These are phyloP conservation scores for Pholiota conissans DNA, from an alignment of 768 basidiomycete species.

Conservation along the genomic window DNA sequence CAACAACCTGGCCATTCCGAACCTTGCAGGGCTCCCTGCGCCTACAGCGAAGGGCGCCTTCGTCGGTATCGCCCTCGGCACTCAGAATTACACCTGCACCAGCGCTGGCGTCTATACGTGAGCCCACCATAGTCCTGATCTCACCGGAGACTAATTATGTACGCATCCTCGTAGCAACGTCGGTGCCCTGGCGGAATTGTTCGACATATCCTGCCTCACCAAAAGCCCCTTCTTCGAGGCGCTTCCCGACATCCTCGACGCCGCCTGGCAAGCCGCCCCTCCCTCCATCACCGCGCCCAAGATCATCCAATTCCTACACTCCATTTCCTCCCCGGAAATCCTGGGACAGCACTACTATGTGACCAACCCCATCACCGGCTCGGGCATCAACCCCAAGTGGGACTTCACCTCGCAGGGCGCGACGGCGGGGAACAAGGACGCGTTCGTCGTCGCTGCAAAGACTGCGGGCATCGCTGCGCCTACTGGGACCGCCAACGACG, in stretches of 20 bases:
- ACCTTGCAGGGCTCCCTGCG: constrained; percentile 22
- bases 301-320: constrained; percentile 17
- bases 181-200: constrained; percentile 51
- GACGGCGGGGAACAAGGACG: constrained; percentile 34
- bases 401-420: constrained; percentile 46
- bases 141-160: neutral
- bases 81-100: constrained; percentile 57
- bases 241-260: constrained; percentile 25
- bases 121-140: constrained; percentile 15
- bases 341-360: constrained; percentile 58
- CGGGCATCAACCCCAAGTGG: constrained; percentile 44
- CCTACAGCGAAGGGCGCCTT: constrained; percentile 33
- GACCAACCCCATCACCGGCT: constrained; percentile 39
- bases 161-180: constrained; percentile 33
- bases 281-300: constrained; percentile 13
- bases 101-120: constrained; percentile 46
- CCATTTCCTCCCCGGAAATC: constrained; percentile 16
- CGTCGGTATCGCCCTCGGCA: constrained; percentile 48
- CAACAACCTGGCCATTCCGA: constrained; percentile 18
- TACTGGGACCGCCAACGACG: constrained; percentile 31
- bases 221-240: constrained; percentile 26
- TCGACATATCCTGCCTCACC: constrained; percentile 53
- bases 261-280: constrained; percentile 21
- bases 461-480: constrained; percentile 37
- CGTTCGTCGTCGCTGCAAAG: constrained; percentile 42